Conservation (phyloP, 805 yeast species). For the Saturnispora dispora region DNA sequence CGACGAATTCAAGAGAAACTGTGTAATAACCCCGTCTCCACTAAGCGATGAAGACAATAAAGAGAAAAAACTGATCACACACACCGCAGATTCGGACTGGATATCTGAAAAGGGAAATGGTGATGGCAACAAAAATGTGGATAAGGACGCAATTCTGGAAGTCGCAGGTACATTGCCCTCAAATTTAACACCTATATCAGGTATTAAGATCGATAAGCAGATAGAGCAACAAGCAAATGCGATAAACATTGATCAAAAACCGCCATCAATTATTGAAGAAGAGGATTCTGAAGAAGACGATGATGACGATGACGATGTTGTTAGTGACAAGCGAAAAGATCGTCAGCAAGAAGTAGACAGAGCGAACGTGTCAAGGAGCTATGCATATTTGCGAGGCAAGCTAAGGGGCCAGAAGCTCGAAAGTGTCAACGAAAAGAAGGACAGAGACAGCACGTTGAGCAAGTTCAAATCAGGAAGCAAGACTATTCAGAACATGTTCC, state of each 20-base stretch:
- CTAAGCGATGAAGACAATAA: conserved; percentile 11
- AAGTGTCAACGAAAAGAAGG: not conserved
- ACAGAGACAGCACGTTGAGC: conserved; percentile 17
- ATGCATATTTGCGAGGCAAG: not conserved
- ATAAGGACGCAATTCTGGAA: conserved; percentile 7
- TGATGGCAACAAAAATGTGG: not conserved
- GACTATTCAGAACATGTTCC: conserved; percentile 21
- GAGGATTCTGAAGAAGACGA: conserved; percentile 16
- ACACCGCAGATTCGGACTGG: not conserved
- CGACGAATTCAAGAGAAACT: conserved; percentile 41
- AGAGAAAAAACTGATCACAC: not conserved
- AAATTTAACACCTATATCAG: conserved; percentile 19
- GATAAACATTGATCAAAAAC: not conserved
- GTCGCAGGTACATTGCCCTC: conserved; percentile 13
- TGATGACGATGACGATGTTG: not conserved
- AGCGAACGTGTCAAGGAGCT: not conserved
- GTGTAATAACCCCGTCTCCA: conserved; percentile 42
- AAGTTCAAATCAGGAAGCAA: conserved; percentile 19
- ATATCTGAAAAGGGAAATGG: not conserved
- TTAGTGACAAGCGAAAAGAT: not conserved
- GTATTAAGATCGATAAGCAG: conserved; percentile 10
- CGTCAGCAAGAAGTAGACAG: not conserved
- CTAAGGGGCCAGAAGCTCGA: not conserved
- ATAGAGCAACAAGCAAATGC: not conserved
- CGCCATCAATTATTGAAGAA: conserved; percentile 7